Evolutionary conservation across 441 rosid genomes (phyloP), one percentile per base, ranked within the genome.

Genomic region (Adansonia gregorii): DNA sequence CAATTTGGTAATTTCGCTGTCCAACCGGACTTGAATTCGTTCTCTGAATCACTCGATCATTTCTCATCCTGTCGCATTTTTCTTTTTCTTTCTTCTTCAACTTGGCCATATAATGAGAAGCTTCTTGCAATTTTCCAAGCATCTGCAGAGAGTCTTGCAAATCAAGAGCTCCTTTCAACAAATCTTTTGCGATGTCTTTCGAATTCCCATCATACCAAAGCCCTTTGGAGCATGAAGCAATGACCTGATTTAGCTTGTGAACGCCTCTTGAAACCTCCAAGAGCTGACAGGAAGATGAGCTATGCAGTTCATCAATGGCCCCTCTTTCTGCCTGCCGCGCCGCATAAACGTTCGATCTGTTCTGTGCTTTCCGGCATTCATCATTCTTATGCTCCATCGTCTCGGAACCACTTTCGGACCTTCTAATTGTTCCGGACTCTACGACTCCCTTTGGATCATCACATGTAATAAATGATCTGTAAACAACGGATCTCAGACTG

Each of bases 391-490:
- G 84, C 84, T 86, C 90, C 89, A 80, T 85, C 73, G 79, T 88
- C 4, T 58, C 86, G 68, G 85, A 84, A 60, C 78, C 41, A 51
- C 75, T 79, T 82, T 85, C 87, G 85, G 87, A 87, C 85, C 79
- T 92, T 86, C 89, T 91, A 60, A 92, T 82, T 64, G 91, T 82
- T 85, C 94, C 90, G 85, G 93, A 88, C 75, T 95, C 98, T 8
- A 93, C 93, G 67, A 92, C 94, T 61, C 95, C 98, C 82, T 87
- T 87, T 14, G 97, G 89, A 88, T 93, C 99, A 83, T 90, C 92
- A 78, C 99, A 95, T 39, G 89, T 89, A 82, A 91, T 85, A 71
- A 93, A 95, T 78, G 99, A 86, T 89, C 92, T 92, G 79, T 90
- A 95, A 69, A 83, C 91, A 75, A 77, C 82, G 71, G 92, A 88